A percentile compares a stretch with the other conserved stretches of the same genome.
phyloP scores from a whole-genome alignment of 495 filamentous ascomycete species.

The Xylaria flabelliformis region DNA sequence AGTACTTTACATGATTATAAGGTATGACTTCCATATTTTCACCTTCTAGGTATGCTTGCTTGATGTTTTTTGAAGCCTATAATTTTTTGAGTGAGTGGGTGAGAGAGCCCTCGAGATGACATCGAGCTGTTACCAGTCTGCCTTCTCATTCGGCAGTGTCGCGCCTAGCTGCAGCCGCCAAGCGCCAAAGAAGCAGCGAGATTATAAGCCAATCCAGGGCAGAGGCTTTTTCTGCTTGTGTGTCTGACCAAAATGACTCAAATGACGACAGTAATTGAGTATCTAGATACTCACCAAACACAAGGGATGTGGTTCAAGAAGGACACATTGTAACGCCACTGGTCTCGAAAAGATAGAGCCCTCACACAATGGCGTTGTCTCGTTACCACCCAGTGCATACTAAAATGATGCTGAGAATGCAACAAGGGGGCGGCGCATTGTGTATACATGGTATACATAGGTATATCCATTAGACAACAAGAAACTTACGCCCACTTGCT shows the following conservation, averaged over 20 bases:
- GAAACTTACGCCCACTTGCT: not conserved
- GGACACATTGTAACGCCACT: conserved; percentile 2
- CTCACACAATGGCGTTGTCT: conserved; percentile 10
- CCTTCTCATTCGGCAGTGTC: conserved; percentile 8
- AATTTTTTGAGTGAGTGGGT: not conserved
- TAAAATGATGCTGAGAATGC: conserved; percentile 22
- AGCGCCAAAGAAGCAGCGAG: not conserved
- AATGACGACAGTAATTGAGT: not conserved
- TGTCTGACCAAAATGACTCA: conserved; percentile 2
- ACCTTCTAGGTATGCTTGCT: not conserved
- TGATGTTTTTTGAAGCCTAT: no score
- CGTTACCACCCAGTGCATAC: conserved; percentile 22
- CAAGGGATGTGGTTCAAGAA: conserved; percentile 1
- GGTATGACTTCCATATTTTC: not conserved
- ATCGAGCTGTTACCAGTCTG: not conserved
- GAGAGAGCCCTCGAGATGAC: not conserved
- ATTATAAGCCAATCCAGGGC: not conserved
- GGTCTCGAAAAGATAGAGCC: conserved; percentile 5
- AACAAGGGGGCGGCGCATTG: conserved; percentile 14
- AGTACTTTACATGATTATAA: not conserved
- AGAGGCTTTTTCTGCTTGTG: not conserved
- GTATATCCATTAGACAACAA: not conserved
- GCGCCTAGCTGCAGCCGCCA: conserved; percentile 1
- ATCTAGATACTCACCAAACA: not conserved
- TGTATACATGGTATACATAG: not conserved